Evolutionary conservation across 2,329 filamentous ascomycete species (phyloP).

Genomic region (Fusarium sp.): DNA sequence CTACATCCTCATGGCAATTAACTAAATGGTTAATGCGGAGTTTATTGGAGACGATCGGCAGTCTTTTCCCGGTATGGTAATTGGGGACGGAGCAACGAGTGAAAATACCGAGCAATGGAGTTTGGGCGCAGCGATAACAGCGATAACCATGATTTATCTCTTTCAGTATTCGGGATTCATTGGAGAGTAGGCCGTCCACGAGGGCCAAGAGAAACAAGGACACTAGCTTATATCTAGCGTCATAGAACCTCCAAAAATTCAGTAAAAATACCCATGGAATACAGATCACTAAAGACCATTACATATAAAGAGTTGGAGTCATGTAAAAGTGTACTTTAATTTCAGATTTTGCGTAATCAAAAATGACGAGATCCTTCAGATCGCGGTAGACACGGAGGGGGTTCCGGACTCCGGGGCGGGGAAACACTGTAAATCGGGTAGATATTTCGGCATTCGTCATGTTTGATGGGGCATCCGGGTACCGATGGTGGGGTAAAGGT

Average conservation of each 20-base stretch:
- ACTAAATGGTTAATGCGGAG: slow-evolving; percentile 11
- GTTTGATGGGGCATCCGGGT: slow-evolving; percentile 23
- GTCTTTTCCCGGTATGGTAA: slow-evolving; percentile 6
- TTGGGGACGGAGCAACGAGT: slow-evolving; percentile 16
- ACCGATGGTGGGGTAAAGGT: slow-evolving; percentile 39
- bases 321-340: not conserved
- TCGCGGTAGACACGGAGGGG: slow-evolving; percentile 27
- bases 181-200: not conserved
- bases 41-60: not conserved
- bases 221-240: too few species aligned
- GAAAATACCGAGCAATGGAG: slow-evolving; percentile 1
- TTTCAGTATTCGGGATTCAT: not conserved
- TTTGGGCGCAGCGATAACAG: slow-evolving; percentile 1
- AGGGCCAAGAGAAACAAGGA: too few species aligned
- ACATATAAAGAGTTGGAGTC: too few species aligned
- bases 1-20: not conserved
- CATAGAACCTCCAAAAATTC: too few species aligned
- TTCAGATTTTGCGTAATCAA: too few species aligned
- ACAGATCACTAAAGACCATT: too few species aligned
- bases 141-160: not conserved
- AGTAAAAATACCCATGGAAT: too few species aligned
- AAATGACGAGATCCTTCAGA: too few species aligned
- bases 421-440: slow-evolving; percentile 30
- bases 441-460: slow-evolving; percentile 47
- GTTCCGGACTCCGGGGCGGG: slow-evolving; percentile 36